Evolutionary conservation across 1,139 yeast genomes (phyloP).

Genomic region (Hyphopichia wangnamkhiaoensis): DNA sequence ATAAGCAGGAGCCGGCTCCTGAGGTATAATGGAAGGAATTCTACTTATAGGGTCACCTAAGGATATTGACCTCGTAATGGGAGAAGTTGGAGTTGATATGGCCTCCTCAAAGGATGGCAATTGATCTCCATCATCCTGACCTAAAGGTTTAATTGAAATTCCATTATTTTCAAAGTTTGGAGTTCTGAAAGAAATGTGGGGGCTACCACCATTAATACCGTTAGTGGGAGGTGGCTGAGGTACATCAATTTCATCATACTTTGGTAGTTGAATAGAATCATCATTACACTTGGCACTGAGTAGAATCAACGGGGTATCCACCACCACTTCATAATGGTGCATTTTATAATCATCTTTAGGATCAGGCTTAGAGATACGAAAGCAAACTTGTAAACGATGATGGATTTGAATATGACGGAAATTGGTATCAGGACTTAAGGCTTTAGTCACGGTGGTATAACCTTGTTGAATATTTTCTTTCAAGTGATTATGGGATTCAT

Average conservation of each 20-base stretch:
- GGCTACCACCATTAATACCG: background rate
- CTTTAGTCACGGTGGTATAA: conserved; percentile 35
- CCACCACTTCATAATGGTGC: conserved; percentile 86
- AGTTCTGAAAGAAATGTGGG: conserved; percentile 34
- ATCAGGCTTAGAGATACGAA: conserved; percentile 72
- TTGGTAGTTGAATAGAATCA: conserved; percentile 71
- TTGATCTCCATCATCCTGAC: conserved; percentile 23
- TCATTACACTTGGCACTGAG: conserved; percentile 71
- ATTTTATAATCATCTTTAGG: conserved; percentile 55
- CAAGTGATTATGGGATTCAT: conserved; percentile 18
- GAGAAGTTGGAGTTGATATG: conserved; percentile 30
- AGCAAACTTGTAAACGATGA: conserved; percentile 77
- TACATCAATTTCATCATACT: conserved; percentile 43
- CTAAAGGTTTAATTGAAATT: conserved; percentile 37
- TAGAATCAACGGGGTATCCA: conserved; percentile 79
- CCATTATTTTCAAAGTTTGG: conserved; percentile 40
- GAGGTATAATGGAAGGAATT: conserved; percentile 31
- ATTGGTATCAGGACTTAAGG: conserved; percentile 67
- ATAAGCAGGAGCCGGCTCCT: conserved; percentile 41
- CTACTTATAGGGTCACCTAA: conserved; percentile 35
- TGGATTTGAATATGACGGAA: conserved; percentile 68
- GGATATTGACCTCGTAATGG: conserved; percentile 37
- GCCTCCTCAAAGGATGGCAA: conserved; percentile 68
- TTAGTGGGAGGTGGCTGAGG: background rate
- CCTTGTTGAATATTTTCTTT: conserved; percentile 40